Conservation (phyloP, 768 basidiomycete genomes). For the Kwoniella sp. region DNA sequence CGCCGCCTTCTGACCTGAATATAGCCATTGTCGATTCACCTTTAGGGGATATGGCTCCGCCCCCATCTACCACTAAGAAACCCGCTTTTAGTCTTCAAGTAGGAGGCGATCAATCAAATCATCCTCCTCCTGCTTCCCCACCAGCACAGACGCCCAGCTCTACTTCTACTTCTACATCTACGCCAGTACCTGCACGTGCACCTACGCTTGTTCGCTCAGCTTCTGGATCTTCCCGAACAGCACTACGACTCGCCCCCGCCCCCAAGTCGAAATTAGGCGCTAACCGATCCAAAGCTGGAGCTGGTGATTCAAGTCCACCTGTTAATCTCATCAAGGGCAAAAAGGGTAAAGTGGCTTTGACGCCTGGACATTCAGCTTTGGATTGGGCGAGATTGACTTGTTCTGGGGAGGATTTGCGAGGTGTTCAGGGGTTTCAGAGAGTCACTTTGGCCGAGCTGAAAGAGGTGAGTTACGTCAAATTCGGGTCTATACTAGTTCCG, state of each 20-base stretch:
- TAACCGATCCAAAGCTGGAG: slow-evolving; percentile 56
- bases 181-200: slow-evolving; percentile 40
- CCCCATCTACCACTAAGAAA: slow-evolving; percentile 43
- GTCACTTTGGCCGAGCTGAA: slow-evolving; percentile 42
- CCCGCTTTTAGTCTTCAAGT: slow-evolving; percentile 45
- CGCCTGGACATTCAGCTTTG: slow-evolving; percentile 85
- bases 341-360: slow-evolving; percentile 76
- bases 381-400: slow-evolving; percentile 91
- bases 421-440: slow-evolving; percentile 55
- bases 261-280: not conserved
- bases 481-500: too few species aligned
- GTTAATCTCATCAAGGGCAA: slow-evolving; percentile 60
- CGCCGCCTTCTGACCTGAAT: slow-evolving; percentile 39
- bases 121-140: not conserved
- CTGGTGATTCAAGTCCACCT: slow-evolving; percentile 56
- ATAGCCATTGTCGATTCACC: slow-evolving; percentile 44
- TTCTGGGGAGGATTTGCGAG: slow-evolving; percentile 76
- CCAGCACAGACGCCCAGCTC: slow-evolving; percentile 8
- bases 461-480: slow-evolving; percentile 39
- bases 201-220: too few species aligned
- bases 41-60: slow-evolving; percentile 49
- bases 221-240: not conserved
- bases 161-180: slow-evolving; percentile 65
- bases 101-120: slow-evolving; percentile 32
- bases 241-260: not conserved